Conservation (phyloP, 176 grass and related monocot species). For the Hordeum vulgare region DNA sequence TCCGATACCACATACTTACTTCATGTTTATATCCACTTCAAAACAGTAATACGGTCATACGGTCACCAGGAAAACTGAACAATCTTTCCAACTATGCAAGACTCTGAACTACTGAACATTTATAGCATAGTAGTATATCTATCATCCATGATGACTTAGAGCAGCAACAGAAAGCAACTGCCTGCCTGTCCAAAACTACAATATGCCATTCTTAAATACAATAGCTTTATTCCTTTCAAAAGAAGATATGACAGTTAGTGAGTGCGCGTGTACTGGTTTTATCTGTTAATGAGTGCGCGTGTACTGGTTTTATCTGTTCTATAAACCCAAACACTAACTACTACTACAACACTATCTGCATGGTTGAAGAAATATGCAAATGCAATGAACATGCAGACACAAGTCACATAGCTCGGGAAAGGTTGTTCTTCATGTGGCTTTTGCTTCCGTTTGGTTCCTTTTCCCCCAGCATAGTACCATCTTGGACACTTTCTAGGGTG, state of each 20-base stretch:
- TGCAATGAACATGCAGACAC: not conserved
- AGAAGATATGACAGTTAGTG: not conserved
- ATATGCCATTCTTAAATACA: not conserved
- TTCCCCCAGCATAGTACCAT: not conserved
- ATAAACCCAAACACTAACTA: not conserved
- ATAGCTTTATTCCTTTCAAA: not conserved
- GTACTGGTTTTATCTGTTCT: not conserved
- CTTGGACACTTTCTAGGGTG: not conserved
- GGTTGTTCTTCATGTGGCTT: not conserved
- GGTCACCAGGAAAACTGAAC: not conserved
- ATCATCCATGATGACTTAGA: conserved; percentile 18
- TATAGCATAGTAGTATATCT: conserved; percentile 13
- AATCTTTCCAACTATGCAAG: conserved; percentile 14
- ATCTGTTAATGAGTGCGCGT: not conserved
- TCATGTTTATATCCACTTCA: not conserved
- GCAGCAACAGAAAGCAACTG: conserved; percentile 18
- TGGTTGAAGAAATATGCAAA: not conserved
- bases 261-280: not conserved
- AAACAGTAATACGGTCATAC: not conserved
- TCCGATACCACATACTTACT: not conserved
- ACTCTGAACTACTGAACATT: conserved; percentile 6
- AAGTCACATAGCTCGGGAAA: not conserved
- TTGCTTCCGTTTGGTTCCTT: conserved; percentile 2
- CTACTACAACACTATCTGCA: not conserved
- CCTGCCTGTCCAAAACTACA: not conserved